These are phyloP conservation scores for Tephrocybe sp. DNA, from an alignment of 768 basidiomycete species.

Conservation along the genomic window DNA sequence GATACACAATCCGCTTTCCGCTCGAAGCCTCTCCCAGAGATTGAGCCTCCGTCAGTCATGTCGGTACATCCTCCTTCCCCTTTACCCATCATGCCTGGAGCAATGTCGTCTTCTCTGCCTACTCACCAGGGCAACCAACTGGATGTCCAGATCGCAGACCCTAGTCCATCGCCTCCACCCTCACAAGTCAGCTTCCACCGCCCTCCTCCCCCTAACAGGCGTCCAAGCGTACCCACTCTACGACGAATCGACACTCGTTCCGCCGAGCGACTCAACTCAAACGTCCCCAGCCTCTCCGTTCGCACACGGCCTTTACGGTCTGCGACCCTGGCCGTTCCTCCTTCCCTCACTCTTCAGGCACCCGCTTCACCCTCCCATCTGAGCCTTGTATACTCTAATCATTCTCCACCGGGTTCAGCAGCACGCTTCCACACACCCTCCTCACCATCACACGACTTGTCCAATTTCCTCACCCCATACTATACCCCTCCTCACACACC, in stretches of 20 bases:
- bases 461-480: slow-evolving; percentile 48
- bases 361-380: slow-evolving; percentile 61
- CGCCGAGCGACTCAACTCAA: slow-evolving; percentile 45
- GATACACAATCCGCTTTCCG: slow-evolving; percentile 57
- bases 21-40: slow-evolving; percentile 52
- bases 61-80: slow-evolving; percentile 41
- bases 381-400: slow-evolving; percentile 57
- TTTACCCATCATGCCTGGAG: slow-evolving; percentile 55
- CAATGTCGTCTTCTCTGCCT: slow-evolving; percentile 31
- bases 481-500: slow-evolving; percentile 56
- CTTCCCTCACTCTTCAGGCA: slow-evolving; percentile 35
- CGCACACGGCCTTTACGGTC: slow-evolving; percentile 60
- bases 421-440: slow-evolving; percentile 41
- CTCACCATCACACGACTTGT: slow-evolving; percentile 33
- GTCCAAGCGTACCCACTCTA: slow-evolving; percentile 65
- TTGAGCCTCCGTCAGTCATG: slow-evolving; percentile 47
- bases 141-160: slow-evolving; percentile 33
- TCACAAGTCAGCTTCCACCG: slow-evolving; percentile 57
- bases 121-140: slow-evolving; percentile 1
- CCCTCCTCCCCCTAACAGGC: slow-evolving; percentile 50
- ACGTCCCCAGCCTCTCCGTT: slow-evolving; percentile 59
- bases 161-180: slow-evolving; percentile 65
- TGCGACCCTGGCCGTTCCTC: slow-evolving; percentile 56
- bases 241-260: slow-evolving; percentile 63
- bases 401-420: slow-evolving; percentile 55